A percentile compares a stretch with the other conserved stretches of the same genome.
Evolutionary conservation across 169 alveolate genomes (phyloP).

Genomic region (Plasmodium inui): DNA sequence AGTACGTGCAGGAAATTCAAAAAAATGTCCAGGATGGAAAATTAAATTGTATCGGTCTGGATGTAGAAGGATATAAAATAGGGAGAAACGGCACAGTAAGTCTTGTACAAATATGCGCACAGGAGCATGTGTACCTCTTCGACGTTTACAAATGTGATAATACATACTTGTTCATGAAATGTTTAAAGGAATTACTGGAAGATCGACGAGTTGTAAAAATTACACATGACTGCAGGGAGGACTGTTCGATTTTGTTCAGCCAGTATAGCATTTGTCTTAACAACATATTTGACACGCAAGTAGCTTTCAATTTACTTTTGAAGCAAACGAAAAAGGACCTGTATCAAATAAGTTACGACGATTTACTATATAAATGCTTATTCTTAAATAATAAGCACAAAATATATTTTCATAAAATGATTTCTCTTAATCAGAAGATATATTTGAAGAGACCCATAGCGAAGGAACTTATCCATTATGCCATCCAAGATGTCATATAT

Average conservation of each 20-base stretch:
- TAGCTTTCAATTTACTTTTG: slow-evolving; percentile 41
- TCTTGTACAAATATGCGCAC: slow-evolving; percentile 32
- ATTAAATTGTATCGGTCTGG: slow-evolving; percentile 16
- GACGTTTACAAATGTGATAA: slow-evolving; percentile 67
- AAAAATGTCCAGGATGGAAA: not conserved
- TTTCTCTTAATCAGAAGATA: slow-evolving; percentile 23
- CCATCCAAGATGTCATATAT: slow-evolving; percentile 55
- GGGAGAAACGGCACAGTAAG: slow-evolving; percentile 57
- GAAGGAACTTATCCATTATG: slow-evolving; percentile 41
- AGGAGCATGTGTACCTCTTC: slow-evolving; percentile 40
- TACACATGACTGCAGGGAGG: slow-evolving; percentile 64
- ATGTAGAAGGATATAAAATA: slow-evolving; percentile 60
- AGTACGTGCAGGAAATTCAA: slow-evolving; percentile 16
- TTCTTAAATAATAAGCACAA: slow-evolving; percentile 52
- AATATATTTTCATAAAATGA: slow-evolving; percentile 64
- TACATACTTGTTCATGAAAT: slow-evolving; percentile 1
- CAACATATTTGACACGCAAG: slow-evolving; percentile 54
- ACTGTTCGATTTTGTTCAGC: slow-evolving; percentile 44
- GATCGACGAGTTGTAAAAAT: slow-evolving; percentile 7
- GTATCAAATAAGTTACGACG: slow-evolving; percentile 67
- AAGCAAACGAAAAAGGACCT: slow-evolving; percentile 32
- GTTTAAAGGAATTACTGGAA: slow-evolving; percentile 43
- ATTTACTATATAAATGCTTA: slow-evolving; percentile 34
- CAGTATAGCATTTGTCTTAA: slow-evolving; percentile 37
- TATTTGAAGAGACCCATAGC: slow-evolving; percentile 57